phyloP scores from a whole-genome alignment of 257 asterid genomes.

The Striga asiatica region DNA sequence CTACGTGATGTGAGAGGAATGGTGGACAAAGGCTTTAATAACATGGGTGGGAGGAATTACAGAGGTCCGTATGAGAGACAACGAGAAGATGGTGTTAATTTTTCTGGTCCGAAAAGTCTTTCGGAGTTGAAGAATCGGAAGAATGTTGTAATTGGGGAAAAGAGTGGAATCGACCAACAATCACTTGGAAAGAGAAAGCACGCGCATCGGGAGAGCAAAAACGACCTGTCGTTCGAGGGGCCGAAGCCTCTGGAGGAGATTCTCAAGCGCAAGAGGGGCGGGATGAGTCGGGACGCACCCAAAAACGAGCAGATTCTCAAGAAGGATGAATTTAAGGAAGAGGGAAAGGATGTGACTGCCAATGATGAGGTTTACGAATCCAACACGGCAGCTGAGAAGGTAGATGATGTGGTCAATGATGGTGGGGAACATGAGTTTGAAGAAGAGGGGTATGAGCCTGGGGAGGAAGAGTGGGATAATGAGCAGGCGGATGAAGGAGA shows the following conservation, averaged over 20 bases:
- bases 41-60: slow-evolving; percentile 29
- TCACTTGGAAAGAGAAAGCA: slow-evolving; percentile 64
- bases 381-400: slow-evolving; percentile 17
- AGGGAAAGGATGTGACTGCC: slow-evolving; percentile 10
- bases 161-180: slow-evolving; percentile 22
- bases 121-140: slow-evolving; percentile 60
- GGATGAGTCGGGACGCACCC: slow-evolving; percentile 13
- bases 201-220: slow-evolving; percentile 30
- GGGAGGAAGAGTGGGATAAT: slow-evolving; percentile 45
- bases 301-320: slow-evolving; percentile 9
- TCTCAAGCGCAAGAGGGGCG: slow-evolving; percentile 69
- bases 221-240: slow-evolving; percentile 60
- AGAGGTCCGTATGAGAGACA: slow-evolving; percentile 36
- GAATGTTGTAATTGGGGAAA: slow-evolving; percentile 29
- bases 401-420: slow-evolving; percentile 34
- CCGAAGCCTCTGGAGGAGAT: slow-evolving; percentile 89
- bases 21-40: slow-evolving; percentile 35
- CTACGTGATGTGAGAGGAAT: slow-evolving; percentile 52
- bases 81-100: slow-evolving; percentile 34
- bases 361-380: background rate
- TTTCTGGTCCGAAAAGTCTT: slow-evolving; percentile 64
- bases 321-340: slow-evolving; percentile 17
- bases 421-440: slow-evolving; percentile 34
- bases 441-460: slow-evolving; percentile 29
- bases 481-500: slow-evolving; percentile 64